Conservation (phyloP, 352 stramenopile genomes). For the Pythium pectinolyticum region DNA sequence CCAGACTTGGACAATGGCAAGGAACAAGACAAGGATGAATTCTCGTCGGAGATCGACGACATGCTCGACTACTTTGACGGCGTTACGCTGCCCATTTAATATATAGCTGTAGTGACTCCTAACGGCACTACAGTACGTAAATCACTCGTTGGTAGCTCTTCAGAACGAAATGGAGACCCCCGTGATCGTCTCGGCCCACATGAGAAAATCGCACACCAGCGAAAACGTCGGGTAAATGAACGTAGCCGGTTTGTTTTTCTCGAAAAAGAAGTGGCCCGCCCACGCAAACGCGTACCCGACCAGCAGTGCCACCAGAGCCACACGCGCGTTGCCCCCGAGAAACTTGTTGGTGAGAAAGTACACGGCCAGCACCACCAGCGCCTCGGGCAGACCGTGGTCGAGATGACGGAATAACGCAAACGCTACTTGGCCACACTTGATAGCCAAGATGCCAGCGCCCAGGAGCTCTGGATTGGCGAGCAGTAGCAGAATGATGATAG, state of each 20-base stretch:
- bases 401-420: constrained; percentile 40
- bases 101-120: no score
- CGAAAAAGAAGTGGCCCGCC: constrained; percentile 66
- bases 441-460: constrained; percentile 25
- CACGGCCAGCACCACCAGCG: constrained; percentile 27
- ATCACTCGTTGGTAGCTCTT: no score
- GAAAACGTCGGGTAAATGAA: constrained; percentile 74
- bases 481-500: constrained; percentile 36
- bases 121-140: no score
- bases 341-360: constrained; percentile 40
- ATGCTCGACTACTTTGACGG: constrained; percentile 79
- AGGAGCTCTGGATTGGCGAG: constrained; percentile 44
- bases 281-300: constrained; percentile 64
- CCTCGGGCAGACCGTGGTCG: constrained; percentile 39
- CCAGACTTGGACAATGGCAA: constrained; percentile 27
- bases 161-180: constrained; percentile 38
- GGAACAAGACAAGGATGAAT: background rate
- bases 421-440: constrained; percentile 42
- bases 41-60: constrained; percentile 56
- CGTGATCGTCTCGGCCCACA: constrained; percentile 51
- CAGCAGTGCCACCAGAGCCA: constrained; percentile 27
- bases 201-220: constrained; percentile 57
- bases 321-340: constrained; percentile 29
- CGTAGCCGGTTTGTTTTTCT: constrained; percentile 58
- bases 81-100: constrained; percentile 62